Percentiles rank a stretch among this genome's conserved stretches.
phyloP scores from a whole-genome alignment of 2,329 filamentous ascomycete species.

The Paecilomyces sp. region DNA sequence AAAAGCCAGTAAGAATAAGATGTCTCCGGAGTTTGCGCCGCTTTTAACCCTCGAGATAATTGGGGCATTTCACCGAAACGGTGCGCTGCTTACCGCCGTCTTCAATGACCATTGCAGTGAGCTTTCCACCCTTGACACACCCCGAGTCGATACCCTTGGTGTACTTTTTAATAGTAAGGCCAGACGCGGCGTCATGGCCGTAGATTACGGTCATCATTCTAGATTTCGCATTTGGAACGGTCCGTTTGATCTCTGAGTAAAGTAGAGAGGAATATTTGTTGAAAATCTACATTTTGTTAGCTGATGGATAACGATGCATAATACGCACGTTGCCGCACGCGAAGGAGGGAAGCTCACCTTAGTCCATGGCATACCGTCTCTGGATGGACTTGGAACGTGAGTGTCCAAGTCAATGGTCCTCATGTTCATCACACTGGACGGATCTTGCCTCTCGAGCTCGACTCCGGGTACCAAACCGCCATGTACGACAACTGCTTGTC shows the following conservation, averaged over 20 bases:
- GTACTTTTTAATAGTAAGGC: constrained; percentile 61
- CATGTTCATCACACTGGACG: constrained; percentile 87
- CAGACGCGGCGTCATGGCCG: constrained; percentile 73
- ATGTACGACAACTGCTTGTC: constrained; percentile 71
- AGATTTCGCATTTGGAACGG: constrained; percentile 12
- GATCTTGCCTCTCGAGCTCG: constrained; percentile 62
- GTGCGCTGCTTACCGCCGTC: constrained; percentile 39
- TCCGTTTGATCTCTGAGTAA: constrained; percentile 11
- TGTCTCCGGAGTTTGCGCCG: neutral
- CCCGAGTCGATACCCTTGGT: constrained; percentile 80
- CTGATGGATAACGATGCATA: too few relatives aligned
- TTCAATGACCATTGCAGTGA: constrained; percentile 73
- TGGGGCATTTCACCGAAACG: constrained; percentile 36
- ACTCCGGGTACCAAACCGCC: constrained; percentile 76
- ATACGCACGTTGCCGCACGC: too few relatives aligned
- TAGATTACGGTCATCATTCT: constrained; percentile 66
- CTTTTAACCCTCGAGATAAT: constrained; percentile 16
- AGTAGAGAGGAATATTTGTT: constrained; percentile 39
- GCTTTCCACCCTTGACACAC: constrained; percentile 66
- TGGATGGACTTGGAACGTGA: constrained; percentile 48
- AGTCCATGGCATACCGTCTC: constrained; percentile 58
- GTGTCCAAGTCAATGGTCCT: constrained; percentile 63
- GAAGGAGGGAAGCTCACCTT: constrained; percentile 32
- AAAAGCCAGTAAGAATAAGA: neutral
- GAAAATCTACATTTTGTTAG: constrained; percentile 36